These are phyloP conservation scores for Globisporangium ultimum DNA, from an alignment of 352 stramenopile genomes.

Conservation along the genomic window DNA sequence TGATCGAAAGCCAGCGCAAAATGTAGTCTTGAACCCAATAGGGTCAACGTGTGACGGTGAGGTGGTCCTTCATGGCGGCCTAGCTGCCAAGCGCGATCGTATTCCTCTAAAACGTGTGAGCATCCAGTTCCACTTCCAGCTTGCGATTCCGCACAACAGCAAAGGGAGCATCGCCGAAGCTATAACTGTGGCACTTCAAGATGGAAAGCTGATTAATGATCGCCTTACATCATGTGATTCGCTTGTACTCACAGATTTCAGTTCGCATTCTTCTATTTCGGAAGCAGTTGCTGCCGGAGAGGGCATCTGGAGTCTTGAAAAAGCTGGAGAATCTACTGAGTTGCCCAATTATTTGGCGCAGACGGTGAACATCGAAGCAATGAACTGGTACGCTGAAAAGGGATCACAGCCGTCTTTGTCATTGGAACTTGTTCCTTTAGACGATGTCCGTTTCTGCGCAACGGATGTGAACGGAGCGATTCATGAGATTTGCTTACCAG, in stretches of 20 bases:
- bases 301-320: slow-evolving; percentile 20
- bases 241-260: slow-evolving; percentile 10
- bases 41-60: slow-evolving; percentile 13
- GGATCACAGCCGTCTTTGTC: slow-evolving; percentile 25
- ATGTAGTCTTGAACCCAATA: slow-evolving; percentile 20
- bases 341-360: background rate
- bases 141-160: slow-evolving; percentile 42
- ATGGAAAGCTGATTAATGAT: slow-evolving; percentile 28
- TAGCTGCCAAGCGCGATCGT: background rate
- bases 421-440: slow-evolving; percentile 38
- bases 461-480: slow-evolving; percentile 22
- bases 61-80: slow-evolving; percentile 3
- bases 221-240: slow-evolving; percentile 19
- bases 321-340: background rate
- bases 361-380: slow-evolving; percentile 25
- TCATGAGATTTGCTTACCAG: slow-evolving; percentile 46
- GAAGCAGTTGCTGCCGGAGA: slow-evolving; percentile 12
- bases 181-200: slow-evolving; percentile 23
- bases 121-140: slow-evolving; percentile 34
- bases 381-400: slow-evolving; percentile 20
- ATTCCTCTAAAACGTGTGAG: slow-evolving; percentile 19
- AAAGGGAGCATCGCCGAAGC: slow-evolving; percentile 29
- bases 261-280: background rate
- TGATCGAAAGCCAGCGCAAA: slow-evolving; percentile 12
- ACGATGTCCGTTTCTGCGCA: slow-evolving; percentile 43